A percentile compares a stretch with the other conserved stretches of the same genome.
Evolutionary conservation across 768 basidiomycete genomes (phyloP).

Genomic region (Russula compacta): DNA sequence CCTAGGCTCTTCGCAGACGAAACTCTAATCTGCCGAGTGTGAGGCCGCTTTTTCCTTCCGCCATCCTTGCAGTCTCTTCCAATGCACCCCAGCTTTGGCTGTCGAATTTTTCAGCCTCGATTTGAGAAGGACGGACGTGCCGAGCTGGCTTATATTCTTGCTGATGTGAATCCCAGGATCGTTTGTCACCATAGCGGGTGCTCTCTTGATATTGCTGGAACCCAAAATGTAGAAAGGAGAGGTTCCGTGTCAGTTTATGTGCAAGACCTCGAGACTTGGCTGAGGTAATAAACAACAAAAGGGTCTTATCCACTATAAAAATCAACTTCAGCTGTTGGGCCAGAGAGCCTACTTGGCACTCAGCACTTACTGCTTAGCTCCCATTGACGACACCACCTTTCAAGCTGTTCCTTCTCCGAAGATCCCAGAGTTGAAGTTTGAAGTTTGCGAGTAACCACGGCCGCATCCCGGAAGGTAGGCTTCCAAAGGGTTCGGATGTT

Average conservation of each 20-base stretch:
- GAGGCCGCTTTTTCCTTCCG: conserved; percentile 44
- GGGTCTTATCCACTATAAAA: conserved; percentile 54
- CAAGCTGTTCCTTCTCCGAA: conserved; percentile 3
- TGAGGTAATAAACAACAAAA: conserved; percentile 54
- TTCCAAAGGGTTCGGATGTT: conserved; percentile 13
- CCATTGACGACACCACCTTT: conserved; percentile 13
- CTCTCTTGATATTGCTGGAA: conserved; percentile 8
- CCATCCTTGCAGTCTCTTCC: conserved; percentile 47
- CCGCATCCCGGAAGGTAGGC: conserved; percentile 16
- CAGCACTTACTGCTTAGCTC: conserved; percentile 13
- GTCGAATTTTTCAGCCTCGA: conserved; percentile 26
- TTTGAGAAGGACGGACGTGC: conserved; percentile 12
- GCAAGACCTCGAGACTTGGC: conserved; percentile 52
- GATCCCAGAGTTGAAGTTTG: not conserved
- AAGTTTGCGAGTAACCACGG: conserved; percentile 3
- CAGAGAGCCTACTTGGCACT: not conserved
- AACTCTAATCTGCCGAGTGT: conserved; percentile 39
- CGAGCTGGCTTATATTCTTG: conserved; percentile 14
- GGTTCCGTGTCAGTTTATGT: conserved; percentile 50
- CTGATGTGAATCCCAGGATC: conserved; percentile 3
- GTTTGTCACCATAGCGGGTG: conserved; percentile 16
- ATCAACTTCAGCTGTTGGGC: not conserved
- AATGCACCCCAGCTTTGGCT: conserved; percentile 38
- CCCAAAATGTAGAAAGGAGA: conserved; percentile 36
- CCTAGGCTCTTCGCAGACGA: conserved; percentile 6